Evolutionary conservation across 2,329 filamentous ascomycete species (phyloP), one percentile per base, ranked within the genome.

Genomic region (Kalaharituber pfeilii): DNA sequence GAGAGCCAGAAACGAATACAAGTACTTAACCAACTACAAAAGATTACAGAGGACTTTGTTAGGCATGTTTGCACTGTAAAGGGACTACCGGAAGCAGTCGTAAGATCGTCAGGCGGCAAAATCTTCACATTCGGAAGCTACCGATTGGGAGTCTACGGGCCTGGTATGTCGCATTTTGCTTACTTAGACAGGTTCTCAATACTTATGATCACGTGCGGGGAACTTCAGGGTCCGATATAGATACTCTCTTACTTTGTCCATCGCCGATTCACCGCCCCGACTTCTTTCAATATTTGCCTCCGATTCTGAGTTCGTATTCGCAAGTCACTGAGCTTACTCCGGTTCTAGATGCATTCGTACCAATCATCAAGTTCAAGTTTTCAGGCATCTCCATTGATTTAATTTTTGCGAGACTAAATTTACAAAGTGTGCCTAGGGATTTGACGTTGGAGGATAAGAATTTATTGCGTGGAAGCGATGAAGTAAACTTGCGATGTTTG

Each of bases 41-140:
- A 73, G 50, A 84, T 94, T 53, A 82, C 86, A 57, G 75, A 88
- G 65, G 86, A 89, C 62, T 94, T 98, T 64, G 85, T 98, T 54
- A 81, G 81, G 67, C 76, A 79, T 59, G 87, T 94, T 8, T 85
- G 86, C 60, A 75, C 75, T 60, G 75, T 78, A 64, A 87, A 83
- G 67, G 81, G 75, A 51, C 74, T 89, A 51, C 82, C 87, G 47
- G 78, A 85, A 44, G 79, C 81, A 28, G 77, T 91, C 47, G 77
- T 91, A 47, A 85, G 88, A 62, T 81, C 83, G 65, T 85, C 88
- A 5, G 85, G 88, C 52, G 91, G 88, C 60, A 91, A 89, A 71
- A 81, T 98, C 62, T 94, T 94, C 68, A 93, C 89, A 1, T 98
- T 91, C 68, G 91, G 91, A 60, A 96, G 91, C 69, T 98, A 89